Evolutionary conservation across 441 rosid genomes (phyloP).

Genomic region (Theobroma grandiflorum): DNA sequence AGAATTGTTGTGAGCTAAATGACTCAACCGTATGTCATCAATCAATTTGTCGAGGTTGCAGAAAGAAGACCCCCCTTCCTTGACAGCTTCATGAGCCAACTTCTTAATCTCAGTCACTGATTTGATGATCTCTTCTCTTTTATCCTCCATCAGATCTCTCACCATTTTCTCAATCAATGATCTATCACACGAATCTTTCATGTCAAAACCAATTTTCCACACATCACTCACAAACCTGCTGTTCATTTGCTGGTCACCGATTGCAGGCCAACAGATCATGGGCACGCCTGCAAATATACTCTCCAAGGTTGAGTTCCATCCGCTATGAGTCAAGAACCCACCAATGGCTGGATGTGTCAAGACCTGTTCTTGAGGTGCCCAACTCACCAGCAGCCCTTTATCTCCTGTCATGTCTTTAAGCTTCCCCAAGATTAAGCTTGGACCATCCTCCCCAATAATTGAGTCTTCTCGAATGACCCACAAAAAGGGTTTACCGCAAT

Average conservation of each 20-base stretch:
- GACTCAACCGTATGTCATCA: slow-evolving; percentile 26
- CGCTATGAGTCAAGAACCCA: slow-evolving; percentile 48
- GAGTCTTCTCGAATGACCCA: slow-evolving; percentile 41
- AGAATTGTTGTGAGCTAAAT: too few relatives aligned
- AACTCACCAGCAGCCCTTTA: slow-evolving; percentile 30
- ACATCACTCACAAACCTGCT: slow-evolving; percentile 41
- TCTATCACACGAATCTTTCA: slow-evolving; percentile 42
- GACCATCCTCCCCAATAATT: not conserved
- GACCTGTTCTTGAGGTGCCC: slow-evolving; percentile 53
- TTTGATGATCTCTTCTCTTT: slow-evolving; percentile 23
- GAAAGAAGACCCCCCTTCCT: slow-evolving; percentile 38
- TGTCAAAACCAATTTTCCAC: slow-evolving; percentile 45
- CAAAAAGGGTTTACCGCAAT: slow-evolving; percentile 40
- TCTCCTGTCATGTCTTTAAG: not conserved
- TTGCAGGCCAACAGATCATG: slow-evolving; percentile 44
- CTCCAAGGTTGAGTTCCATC: slow-evolving; percentile 52
- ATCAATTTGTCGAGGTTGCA: slow-evolving; percentile 34
- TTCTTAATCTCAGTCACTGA: slow-evolving; percentile 24
- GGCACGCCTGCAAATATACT: slow-evolving; percentile 37
- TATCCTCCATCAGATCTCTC: slow-evolving; percentile 35
- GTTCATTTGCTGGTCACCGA: slow-evolving; percentile 40
- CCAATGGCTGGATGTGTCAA: slow-evolving; percentile 43
- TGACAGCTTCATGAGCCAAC: slow-evolving; percentile 23
- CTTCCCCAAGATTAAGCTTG: not conserved
- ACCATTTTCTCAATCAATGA: slow-evolving; percentile 34